Base-by-base conservation (phyloP, 108 stramenopile species). In the Discostella stelligeroides region DNA sequence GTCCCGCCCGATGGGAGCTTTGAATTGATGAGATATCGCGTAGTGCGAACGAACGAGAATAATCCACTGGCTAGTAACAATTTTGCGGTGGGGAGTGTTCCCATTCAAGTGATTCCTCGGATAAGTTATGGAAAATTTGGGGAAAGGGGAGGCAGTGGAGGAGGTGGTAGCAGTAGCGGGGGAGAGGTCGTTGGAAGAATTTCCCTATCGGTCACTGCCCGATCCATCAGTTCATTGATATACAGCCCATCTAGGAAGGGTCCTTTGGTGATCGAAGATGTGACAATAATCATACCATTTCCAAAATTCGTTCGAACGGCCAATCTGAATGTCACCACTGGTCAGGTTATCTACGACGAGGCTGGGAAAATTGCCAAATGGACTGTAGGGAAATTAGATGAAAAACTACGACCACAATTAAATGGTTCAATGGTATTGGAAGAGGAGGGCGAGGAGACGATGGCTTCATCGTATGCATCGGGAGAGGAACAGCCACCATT, bases 1-100 rank as follows among this genome's bases (percentile, higher is more conserved):
- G 97, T 99, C 7, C 99, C 99, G 0, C 99, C 99, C 15, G 99
- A 99, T 86, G 99, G 99, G 25, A 67, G 82, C 21, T 99, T 99
- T 83, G 95, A 97, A 69, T 75, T 99, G 37, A 98, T 98, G 98
- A 77, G 95, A 39, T 99, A 98, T 72, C 88, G 97, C 20, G 92
- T 95, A 54, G 66, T 15, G 60, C 81, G 55, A 53, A 63, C 58
- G 57, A 67, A 23, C 25, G 54, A 23, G 12, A 23, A 27, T 57
- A 70, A 60, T 10, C 41, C 76, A 94, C 64, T 67, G 60, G 8
- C 91, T 88, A 54, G 50, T n/a, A n/a, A n/a, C 24, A 39, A 73
- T 23, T 50, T 59, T 23, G 25, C 59, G 10, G 42, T 72, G 46
- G 58, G 63, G 23, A 79, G 60, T 49, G 66, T 79, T 64, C 97